Percentiles rank a stretch among this genome's conserved stretches.
phyloP scores from a whole-genome alignment of 805 yeast species.

The Kockiozyma suomiensis region DNA sequence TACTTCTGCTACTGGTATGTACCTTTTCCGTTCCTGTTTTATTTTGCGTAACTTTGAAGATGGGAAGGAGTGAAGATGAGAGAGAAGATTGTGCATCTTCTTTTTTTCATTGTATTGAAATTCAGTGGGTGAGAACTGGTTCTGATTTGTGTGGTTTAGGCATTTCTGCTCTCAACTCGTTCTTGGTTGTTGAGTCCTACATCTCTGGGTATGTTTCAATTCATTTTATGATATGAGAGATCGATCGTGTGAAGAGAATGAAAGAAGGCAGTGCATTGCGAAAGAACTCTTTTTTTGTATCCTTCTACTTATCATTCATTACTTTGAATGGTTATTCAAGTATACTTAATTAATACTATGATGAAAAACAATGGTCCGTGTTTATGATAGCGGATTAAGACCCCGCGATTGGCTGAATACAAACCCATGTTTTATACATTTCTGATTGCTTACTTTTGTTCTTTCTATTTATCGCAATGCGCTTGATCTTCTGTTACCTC shows the following conservation, averaged over 20 bases:
- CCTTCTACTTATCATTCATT: too few relatives aligned
- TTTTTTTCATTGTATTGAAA: too few relatives aligned
- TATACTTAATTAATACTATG: too few relatives aligned
- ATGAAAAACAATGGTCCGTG: slow-evolving; percentile 89
- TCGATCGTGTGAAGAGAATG: not conserved
- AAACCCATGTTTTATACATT: slow-evolving; percentile 52
- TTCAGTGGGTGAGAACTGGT: not conserved
- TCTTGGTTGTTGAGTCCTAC: slow-evolving; percentile 27
- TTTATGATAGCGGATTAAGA: slow-evolving; percentile 92
- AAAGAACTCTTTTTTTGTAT: not conserved
- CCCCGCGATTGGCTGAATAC: slow-evolving; percentile 89
- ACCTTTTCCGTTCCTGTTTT: slow-evolving; percentile 11
- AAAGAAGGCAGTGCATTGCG: not conserved
- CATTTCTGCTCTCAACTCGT: slow-evolving; percentile 24
- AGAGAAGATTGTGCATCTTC: not conserved
- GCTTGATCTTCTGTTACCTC: too few relatives aligned
- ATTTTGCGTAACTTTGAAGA: not conserved
- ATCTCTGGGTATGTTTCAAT: slow-evolving; percentile 71
- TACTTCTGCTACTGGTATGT: slow-evolving; percentile 48
- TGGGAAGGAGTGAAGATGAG: not conserved
- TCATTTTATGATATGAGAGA: too few relatives aligned
- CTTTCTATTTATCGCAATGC: too few relatives aligned
- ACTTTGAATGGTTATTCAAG: too few relatives aligned
- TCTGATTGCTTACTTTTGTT: slow-evolving; percentile 38
- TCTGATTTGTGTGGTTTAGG: slow-evolving; percentile 9